A percentile compares a stretch with the other conserved stretches of the same genome.
phyloP scores from a whole-genome alignment of 2,329 filamentous ascomycete species.

The Aulographum hederae region DNA sequence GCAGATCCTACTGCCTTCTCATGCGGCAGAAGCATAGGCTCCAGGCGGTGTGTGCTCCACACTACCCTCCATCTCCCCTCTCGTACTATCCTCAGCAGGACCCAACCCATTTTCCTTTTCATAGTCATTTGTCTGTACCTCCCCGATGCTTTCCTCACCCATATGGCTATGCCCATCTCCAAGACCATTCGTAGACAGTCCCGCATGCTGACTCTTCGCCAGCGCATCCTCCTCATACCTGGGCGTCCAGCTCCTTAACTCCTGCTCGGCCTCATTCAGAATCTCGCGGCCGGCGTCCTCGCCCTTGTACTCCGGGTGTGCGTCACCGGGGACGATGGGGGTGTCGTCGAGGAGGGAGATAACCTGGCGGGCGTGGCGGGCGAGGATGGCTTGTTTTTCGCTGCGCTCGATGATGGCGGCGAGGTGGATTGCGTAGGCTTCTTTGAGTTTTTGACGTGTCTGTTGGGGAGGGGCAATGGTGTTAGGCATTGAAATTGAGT shows the following conservation, averaged over 20 bases:
- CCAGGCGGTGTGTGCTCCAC: no score
- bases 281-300: slow-evolving; percentile 58
- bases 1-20: no score
- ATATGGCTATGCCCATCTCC: no score
- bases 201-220: background rate
- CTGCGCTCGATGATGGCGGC: slow-evolving; percentile 84
- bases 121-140: no score
- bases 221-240: slow-evolving; percentile 1
- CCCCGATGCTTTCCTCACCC: no score
- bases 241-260: slow-evolving; percentile 30
- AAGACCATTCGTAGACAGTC: no score
- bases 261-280: slow-evolving; percentile 80
- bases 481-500: slow-evolving; percentile 7
- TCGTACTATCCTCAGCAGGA: no score
- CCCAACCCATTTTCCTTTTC: no score
- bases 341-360: slow-evolving; percentile 76
- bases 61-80: no score
- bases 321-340: slow-evolving; percentile 74
- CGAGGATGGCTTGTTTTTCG: slow-evolving; percentile 91
- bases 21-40: no score
- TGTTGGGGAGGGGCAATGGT: slow-evolving; percentile 16
- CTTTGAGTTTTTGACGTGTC: slow-evolving; percentile 92
- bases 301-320: slow-evolving; percentile 48
- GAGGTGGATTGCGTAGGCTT: slow-evolving; percentile 79
- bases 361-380: slow-evolving; percentile 73